Conservation (phyloP, 306 rosid species). For the Gastrolobium bilobum region DNA sequence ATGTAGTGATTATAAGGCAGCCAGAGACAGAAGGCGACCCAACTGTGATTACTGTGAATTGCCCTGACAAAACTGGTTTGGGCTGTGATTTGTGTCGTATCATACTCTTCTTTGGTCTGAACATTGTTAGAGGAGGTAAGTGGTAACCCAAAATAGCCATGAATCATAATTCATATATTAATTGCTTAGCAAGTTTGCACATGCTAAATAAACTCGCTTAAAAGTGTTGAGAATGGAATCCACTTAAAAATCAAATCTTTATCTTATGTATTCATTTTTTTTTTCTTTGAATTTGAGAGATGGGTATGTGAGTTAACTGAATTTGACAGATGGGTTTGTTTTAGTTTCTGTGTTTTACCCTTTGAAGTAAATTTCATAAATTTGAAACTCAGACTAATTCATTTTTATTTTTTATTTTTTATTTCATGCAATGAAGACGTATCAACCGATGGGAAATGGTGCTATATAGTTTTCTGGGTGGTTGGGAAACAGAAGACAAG, state of each 20-base stretch:
- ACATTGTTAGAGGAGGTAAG: constrained; percentile 95
- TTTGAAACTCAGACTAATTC: constrained; percentile 23
- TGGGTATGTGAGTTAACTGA: constrained; percentile 36
- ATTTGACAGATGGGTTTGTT: constrained; percentile 39
- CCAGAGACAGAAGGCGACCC: constrained; percentile 80
- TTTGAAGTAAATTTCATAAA: constrained; percentile 13
- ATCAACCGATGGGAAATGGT: constrained; percentile 98
- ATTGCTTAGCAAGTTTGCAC: neutral
- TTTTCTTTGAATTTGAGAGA: constrained; percentile 2
- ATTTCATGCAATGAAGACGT: constrained; percentile 67
- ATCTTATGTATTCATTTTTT: constrained; percentile 20
- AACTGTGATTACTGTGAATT: constrained; percentile 80
- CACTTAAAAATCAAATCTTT: constrained; percentile 26
- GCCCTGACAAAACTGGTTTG: constrained; percentile 96
- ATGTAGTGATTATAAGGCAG: constrained; percentile 73
- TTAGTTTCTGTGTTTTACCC: constrained; percentile 28
- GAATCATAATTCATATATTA: neutral
- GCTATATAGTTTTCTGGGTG: constrained; percentile 93
- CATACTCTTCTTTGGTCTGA: constrained; percentile 93
- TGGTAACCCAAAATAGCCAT: constrained; percentile 57
- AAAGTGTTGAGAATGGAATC: neutral
- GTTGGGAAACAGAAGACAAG: constrained; percentile 74
- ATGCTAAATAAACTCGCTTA: neutral
- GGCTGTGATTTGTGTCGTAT: constrained; percentile 96
- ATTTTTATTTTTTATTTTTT: neutral